Conservation (phyloP, 2,329 filamentous ascomycete species). For the Talaromyces sp. region DNA sequence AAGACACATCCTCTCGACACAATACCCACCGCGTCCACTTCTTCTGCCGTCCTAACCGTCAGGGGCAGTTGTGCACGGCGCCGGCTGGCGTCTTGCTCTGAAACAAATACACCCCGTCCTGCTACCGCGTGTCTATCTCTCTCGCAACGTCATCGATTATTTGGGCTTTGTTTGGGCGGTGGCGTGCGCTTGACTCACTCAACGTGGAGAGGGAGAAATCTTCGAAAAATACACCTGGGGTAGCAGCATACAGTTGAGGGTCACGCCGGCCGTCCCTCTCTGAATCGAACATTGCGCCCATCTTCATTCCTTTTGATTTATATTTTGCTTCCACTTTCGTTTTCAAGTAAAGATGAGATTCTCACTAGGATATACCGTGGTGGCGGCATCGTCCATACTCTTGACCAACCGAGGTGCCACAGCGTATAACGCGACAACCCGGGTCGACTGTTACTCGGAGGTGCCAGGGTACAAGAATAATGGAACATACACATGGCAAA, state of each 20-base stretch:
- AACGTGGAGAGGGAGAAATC: not conserved
- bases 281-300: not conserved
- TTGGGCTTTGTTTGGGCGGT: not conserved
- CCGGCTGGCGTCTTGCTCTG: slow-evolving; percentile 6
- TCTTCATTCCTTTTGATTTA: slow-evolving; percentile 3
- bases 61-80: slow-evolving; percentile 7
- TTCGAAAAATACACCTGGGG: slow-evolving; percentile 3
- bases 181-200: not conserved
- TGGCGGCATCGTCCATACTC: slow-evolving; percentile 2
- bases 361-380: not conserved
- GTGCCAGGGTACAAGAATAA: slow-evolving; percentile 39
- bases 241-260: slow-evolving; percentile 19
- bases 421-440: slow-evolving; percentile 3
- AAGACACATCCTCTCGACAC: not conserved
- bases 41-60: not conserved
- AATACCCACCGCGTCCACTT: not conserved
- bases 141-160: not conserved
- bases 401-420: not conserved
- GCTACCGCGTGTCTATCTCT: slow-evolving; percentile 12
- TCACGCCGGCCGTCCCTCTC: slow-evolving; percentile 35
- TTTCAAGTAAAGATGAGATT: slow-evolving; percentile 4
- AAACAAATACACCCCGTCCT: slow-evolving; percentile 2
- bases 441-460: slow-evolving; percentile 8
- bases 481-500: slow-evolving; percentile 49
- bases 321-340: not conserved